A percentile compares a stretch with the other conserved stretches of the same genome.
These are phyloP conservation scores for Areca catechu DNA, from an alignment of 176 grass and related monocot genomes.

Conservation along the genomic window DNA sequence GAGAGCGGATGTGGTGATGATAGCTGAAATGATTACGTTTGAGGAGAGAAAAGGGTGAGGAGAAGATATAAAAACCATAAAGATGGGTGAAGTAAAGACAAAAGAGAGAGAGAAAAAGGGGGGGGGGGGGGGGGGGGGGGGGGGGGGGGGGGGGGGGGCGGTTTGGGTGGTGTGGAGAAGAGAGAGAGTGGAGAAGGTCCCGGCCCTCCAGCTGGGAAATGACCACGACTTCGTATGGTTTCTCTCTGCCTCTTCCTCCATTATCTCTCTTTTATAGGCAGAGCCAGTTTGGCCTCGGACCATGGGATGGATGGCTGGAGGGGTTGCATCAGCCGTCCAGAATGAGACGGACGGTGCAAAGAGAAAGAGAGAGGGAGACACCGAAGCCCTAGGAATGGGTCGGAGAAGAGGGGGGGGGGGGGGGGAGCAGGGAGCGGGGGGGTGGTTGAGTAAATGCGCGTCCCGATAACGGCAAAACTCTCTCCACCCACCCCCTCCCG, in stretches of 20 bases:
- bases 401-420: background rate
- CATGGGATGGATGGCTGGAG: no score
- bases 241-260: background rate
- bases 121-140: no score
- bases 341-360: background rate
- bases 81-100: background rate
- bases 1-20: conserved; percentile 41
- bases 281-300: no score
- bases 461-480: background rate
- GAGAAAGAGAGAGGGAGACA: no score
- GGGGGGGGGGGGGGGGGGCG: background rate
- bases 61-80: conserved; percentile 9
- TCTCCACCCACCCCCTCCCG: no score
- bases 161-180: no score
- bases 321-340: background rate
- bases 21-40: conserved; percentile 77
- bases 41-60: background rate
- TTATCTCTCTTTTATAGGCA: no score
- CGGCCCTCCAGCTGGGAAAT: conserved; percentile 7
- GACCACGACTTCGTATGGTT: background rate
- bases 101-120: background rate
- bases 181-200: background rate
- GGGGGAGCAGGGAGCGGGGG: background rate
- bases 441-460: conserved; percentile 15
- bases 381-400: background rate